Percentiles rank a stretch among this genome's conserved stretches.
phyloP scores from a whole-genome alignment of 192 early-diverging fungal genomes.

The Kickxella alabastrina region DNA sequence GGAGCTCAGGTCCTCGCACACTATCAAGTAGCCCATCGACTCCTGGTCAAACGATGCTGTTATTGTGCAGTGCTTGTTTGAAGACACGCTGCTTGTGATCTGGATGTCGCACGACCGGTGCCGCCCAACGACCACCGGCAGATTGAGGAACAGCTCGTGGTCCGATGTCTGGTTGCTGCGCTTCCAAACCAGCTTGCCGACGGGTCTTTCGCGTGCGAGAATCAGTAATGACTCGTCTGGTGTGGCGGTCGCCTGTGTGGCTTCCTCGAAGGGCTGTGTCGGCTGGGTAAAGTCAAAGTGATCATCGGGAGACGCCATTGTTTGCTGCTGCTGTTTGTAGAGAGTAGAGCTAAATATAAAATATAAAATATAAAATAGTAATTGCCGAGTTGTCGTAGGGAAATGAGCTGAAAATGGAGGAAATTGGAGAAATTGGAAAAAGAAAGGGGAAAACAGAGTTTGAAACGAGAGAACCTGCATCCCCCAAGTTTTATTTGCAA shows the following conservation, averaged over 20 bases:
- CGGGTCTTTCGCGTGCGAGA: conserved; percentile 27
- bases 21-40: conserved; percentile 21
- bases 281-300: conserved; percentile 51
- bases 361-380: conserved; percentile 1
- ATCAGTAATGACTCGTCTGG: conserved; percentile 37
- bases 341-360: background rate
- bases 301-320: conserved; percentile 38
- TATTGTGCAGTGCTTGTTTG: conserved; percentile 53
- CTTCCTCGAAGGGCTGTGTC: conserved; percentile 53
- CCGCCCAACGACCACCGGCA: conserved; percentile 43
- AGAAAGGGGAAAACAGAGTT: conserved; percentile 1
- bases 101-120: conserved; percentile 50
- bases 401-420: background rate
- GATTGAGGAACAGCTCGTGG: conserved; percentile 45
- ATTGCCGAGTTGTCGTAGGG: too few species aligned
- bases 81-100: conserved; percentile 46
- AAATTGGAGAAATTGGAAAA: too few species aligned
- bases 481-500: too few species aligned
- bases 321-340: background rate
- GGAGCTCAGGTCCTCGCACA: conserved; percentile 57
- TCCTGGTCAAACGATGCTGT: conserved; percentile 34
- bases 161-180: conserved; percentile 38
- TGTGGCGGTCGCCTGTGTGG: conserved; percentile 36
- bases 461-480: too few species aligned
- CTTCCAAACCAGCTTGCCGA: conserved; percentile 53